These are phyloP conservation scores for Senna siamea DNA, from an alignment of 306 rosid genomes.

Conservation along the genomic window DNA sequence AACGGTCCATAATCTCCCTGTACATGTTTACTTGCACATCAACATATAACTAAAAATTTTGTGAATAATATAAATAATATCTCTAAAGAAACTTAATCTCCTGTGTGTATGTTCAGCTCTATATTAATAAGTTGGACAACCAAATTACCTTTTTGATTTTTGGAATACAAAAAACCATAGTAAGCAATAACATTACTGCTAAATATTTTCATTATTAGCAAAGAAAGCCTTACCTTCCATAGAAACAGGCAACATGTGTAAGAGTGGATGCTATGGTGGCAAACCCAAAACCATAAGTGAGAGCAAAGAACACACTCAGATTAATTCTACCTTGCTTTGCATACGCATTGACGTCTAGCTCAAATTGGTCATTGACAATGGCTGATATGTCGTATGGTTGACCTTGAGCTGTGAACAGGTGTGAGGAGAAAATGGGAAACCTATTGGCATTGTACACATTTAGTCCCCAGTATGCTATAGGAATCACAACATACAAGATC, in stretches of 20 bases:
- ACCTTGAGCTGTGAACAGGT: conserved; percentile 68
- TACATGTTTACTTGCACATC: conserved; percentile 32
- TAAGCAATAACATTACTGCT: no score
- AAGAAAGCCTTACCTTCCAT: conserved; percentile 64
- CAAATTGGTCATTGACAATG: conserved; percentile 66
- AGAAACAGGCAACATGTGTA: conserved; percentile 69
- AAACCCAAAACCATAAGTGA: conserved; percentile 77
- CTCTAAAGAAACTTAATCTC: conserved; percentile 8
- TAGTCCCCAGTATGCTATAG: conserved; percentile 69
- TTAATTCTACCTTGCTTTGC: conserved; percentile 62
- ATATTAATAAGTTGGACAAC: no score
- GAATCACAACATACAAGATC: conserved; percentile 55
- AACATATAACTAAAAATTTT: not conserved
- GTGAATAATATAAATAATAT: not conserved
- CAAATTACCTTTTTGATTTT: no score
- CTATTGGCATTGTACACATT: conserved; percentile 55
- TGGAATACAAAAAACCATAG: no score
- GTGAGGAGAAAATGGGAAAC: conserved; percentile 80
- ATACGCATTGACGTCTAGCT: conserved; percentile 55
- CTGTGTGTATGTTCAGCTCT: not conserved
- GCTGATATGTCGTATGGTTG: conserved; percentile 58
- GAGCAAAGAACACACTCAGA: conserved; percentile 69
- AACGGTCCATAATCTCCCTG: conserved; percentile 83
- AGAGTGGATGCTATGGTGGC: conserved; percentile 80
- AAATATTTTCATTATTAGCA: no score